These are phyloP conservation scores for Sphaerobolus stellatus DNA, from an alignment of 1,284 basidiomycete species.

Conservation along the genomic window DNA sequence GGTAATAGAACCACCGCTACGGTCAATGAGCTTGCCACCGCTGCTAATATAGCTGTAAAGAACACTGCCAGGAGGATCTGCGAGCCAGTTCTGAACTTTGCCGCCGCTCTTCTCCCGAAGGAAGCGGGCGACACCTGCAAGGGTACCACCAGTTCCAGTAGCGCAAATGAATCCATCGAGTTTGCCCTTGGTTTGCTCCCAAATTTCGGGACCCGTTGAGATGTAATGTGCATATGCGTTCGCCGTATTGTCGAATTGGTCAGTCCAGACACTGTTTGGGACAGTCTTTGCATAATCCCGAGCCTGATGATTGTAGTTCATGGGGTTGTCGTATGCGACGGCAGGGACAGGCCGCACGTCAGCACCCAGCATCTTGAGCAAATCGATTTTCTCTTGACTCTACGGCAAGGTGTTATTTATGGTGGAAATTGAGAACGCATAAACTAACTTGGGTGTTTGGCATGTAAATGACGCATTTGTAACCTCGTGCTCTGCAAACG, in stretches of 20 bases:
- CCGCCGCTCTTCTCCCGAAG: constrained; percentile 84
- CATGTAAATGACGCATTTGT: constrained; percentile 99
- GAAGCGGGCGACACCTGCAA: constrained; percentile 86
- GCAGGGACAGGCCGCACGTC: constrained; percentile 96
- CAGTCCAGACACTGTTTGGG: constrained; percentile 97
- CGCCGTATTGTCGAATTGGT: constrained; percentile 95
- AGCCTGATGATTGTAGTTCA: constrained; percentile 99
- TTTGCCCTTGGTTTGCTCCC: constrained; percentile 82
- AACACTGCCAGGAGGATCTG: constrained; percentile 95
- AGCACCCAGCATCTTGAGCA: constrained; percentile 94
- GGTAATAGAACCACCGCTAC: constrained; percentile 90
- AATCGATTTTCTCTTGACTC: constrained; percentile 98
- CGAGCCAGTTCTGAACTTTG: constrained; percentile 87
- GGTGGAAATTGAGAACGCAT: not conserved
- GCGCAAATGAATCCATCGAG: constrained; percentile 91
- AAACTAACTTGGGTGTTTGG: constrained; percentile 81
- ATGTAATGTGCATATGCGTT: constrained; percentile 89
- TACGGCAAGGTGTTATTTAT: constrained; percentile 31
- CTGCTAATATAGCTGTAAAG: constrained; percentile 84
- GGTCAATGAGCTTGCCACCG: constrained; percentile 77
- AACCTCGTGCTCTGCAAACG: constrained; percentile 90
- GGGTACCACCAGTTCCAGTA: constrained; percentile 94
- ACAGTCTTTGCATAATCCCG: constrained; percentile 80
- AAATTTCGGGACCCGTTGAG: constrained; percentile 96
- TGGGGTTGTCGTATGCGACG: constrained; percentile 93